Conservation (phyloP, 1,284 basidiomycete species). For the Salmacisia buchloeana region DNA sequence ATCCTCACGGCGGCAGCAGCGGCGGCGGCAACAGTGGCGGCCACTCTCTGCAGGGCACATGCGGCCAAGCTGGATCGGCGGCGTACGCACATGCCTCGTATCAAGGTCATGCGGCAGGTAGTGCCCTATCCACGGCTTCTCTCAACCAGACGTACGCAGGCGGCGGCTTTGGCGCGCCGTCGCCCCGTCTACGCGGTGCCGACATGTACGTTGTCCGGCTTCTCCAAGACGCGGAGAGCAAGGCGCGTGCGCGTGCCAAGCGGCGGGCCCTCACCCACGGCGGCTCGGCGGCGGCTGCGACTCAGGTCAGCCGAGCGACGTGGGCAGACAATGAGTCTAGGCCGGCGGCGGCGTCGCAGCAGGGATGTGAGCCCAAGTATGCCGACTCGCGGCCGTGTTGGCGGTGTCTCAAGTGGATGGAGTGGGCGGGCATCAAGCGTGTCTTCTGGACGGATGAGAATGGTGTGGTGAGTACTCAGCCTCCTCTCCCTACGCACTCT, state of each 20-base stretch:
- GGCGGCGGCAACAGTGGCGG: not conserved
- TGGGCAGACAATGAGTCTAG: not conserved
- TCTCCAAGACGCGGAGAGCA: constrained; percentile 20
- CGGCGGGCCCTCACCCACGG: constrained; percentile 8
- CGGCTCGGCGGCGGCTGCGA: not conserved
- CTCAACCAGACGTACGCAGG: not conserved
- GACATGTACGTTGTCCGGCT: constrained; percentile 24
- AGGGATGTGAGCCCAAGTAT: constrained; percentile 11
- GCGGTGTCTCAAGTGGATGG: constrained; percentile 25
- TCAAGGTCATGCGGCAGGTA: too few relatives aligned
- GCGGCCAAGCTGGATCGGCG: too few relatives aligned
- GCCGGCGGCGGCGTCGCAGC: not conserved
- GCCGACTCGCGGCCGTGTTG: constrained; percentile 24
- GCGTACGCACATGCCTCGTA: too few relatives aligned
- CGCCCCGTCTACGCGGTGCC: constrained; percentile 17
- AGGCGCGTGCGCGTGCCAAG: constrained; percentile 21
- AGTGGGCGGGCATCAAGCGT: constrained; percentile 25
- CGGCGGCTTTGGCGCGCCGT: not conserved
- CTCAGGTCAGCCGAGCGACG: too few relatives aligned
- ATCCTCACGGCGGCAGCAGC: not conserved
- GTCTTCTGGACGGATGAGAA: constrained; percentile 21
- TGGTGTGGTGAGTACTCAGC: constrained; percentile 7
- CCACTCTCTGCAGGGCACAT: too few relatives aligned
- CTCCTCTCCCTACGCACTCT: not conserved
- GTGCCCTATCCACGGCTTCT: not conserved